Base-by-base conservation (phyloP, 1,139 yeast genomes). In the Debaryomyces fabryi region DNA sequence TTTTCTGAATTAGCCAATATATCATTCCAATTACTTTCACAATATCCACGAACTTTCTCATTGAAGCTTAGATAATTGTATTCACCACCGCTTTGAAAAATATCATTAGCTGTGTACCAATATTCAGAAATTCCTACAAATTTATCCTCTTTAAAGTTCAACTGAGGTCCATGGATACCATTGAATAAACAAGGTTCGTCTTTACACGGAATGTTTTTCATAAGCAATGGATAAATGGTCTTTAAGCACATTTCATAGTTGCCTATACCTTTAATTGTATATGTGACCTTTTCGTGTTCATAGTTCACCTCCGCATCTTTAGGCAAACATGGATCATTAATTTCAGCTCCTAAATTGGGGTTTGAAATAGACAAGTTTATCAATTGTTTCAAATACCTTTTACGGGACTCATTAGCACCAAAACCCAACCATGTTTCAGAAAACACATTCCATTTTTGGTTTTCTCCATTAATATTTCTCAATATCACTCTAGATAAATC, bases 361-460 rank as follows among this genome's bases (percentile, higher is more conserved):
- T 58, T 60, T 67, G 72, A 53, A 4, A 58, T 48, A 1, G 64
- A 52, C 32, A 72, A 47, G 44, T 60, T 56, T 13, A 74, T 65
- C 47, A 86, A 65, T 47, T 81, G 85, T 33, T 76, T 75, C 44
- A 86, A 64, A 62, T 84, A 86, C 50, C 95, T 70, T 53, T 71
- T 76, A 43, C 92, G 67, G 4, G 95, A 93, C 58, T 86, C 86
- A 56, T 87, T 87, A 2, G 95, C 93, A 16, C 96, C 96, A 68
- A 87, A 88, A 1, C 93, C 93, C 24, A 88, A 67, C 95, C 95
- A 88, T 0, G 93, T 86, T 46, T 88, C 85, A 2, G 86, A 92
- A 66, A 86, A 88, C 0, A 87, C 83, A 42, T 81, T 75, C 92
- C 92, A 87, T 47, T 72, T 67, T 57, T 85, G 89, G 0, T 76